phyloP scores from a whole-genome alignment of 352 stramenopile genomes.

The Phytophthora uliginosa region DNA sequence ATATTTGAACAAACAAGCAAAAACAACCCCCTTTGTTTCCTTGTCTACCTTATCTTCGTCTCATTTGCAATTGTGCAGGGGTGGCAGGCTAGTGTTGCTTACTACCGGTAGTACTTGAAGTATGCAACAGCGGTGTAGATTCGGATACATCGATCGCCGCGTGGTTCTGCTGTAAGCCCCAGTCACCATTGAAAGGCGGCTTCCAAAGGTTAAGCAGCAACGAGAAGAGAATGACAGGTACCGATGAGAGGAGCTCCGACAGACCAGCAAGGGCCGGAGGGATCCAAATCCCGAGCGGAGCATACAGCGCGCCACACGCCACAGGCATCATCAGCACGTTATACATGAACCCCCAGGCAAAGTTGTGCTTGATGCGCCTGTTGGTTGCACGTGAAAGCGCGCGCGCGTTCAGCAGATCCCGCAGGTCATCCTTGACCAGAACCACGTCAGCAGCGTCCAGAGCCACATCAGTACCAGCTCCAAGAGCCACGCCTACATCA shows the following conservation, averaged over 20 bases:
- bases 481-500: slow-evolving; percentile 75
- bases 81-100: slow-evolving; percentile 20
- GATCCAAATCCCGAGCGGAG: slow-evolving; percentile 65
- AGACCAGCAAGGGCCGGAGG: slow-evolving; percentile 75
- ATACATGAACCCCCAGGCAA: slow-evolving; percentile 81
- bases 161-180: slow-evolving; percentile 23
- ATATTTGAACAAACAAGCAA: slow-evolving; percentile 6
- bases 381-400: slow-evolving; percentile 72
- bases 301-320: slow-evolving; percentile 76
- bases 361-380: slow-evolving; percentile 80
- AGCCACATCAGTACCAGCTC: slow-evolving; percentile 74
- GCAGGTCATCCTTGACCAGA: slow-evolving; percentile 77
- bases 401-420: slow-evolving; percentile 72
- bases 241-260: slow-evolving; percentile 77
- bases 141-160: slow-evolving; percentile 55
- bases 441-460: slow-evolving; percentile 81
- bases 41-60: slow-evolving; percentile 23
- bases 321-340: slow-evolving; percentile 83
- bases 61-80: not conserved
- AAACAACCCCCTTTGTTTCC: slow-evolving; percentile 26
- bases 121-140: slow-evolving; percentile 47
- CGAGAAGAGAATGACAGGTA: slow-evolving; percentile 85
- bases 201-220: slow-evolving; percentile 77
- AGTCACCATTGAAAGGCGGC: slow-evolving; percentile 48
- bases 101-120: no score